Evolutionary conservation across 179 eudicot genomes (phyloP).

Genomic region (Actinidia polygama): DNA sequence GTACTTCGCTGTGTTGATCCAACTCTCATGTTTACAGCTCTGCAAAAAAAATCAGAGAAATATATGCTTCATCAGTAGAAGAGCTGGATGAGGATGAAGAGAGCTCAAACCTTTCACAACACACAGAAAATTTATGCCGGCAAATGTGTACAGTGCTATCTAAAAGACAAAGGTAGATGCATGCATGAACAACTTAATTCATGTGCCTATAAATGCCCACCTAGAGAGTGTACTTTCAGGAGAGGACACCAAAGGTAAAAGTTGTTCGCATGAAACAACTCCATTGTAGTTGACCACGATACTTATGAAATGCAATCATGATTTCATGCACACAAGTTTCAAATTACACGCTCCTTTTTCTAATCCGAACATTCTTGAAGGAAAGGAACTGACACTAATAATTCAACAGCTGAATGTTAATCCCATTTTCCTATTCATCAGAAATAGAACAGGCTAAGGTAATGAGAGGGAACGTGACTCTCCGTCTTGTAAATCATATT

Average conservation of each 20-base stretch:
- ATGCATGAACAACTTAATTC: not conserved
- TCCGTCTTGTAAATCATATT: not conserved
- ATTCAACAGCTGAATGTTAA: slow-evolving; percentile 4
- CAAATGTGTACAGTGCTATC: not conserved
- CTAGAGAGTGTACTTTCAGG: not conserved
- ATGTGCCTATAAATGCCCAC: not conserved
- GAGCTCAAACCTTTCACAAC: not conserved
- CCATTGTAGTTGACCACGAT: not conserved
- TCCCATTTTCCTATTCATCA: not conserved
- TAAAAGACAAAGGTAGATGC: not conserved
- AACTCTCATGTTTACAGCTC: slow-evolving; percentile 97
- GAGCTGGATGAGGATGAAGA: slow-evolving; percentile 1
- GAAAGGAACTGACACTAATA: not conserved
- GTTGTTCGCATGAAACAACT: not conserved
- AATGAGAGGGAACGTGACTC: not conserved
- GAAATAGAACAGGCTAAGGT: not conserved
- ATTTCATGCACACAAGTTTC: slow-evolving; percentile 3
- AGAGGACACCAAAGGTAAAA: not conserved
- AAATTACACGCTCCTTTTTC: not conserved
- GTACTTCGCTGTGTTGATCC: slow-evolving; percentile 73
- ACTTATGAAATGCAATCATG: not conserved
- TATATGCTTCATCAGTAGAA: slow-evolving; percentile 17
- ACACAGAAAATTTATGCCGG: not conserved
- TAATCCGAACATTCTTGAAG: not conserved
- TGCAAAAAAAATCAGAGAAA: slow-evolving; percentile 23